Evolutionary conservation across 163 green algal species (phyloP), one percentile per base, ranked within the genome.

Genomic region (Scenedesmus sp.): DNA sequence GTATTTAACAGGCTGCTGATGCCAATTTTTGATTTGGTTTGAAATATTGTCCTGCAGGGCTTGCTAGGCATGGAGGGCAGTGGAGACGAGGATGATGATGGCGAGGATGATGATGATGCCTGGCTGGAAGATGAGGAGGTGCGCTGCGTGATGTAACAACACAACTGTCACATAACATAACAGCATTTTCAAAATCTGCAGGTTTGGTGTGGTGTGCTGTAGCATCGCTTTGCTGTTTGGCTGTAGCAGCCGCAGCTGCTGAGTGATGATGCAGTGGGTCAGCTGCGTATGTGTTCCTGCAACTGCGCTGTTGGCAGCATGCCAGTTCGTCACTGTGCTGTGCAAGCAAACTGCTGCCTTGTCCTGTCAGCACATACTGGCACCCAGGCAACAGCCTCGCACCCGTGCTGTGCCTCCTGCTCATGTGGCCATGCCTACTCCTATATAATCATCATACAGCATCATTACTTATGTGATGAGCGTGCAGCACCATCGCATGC

Each of bases 41-140:
- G 0, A 23, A 23, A 3, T 79, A 23, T 46, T 52, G 70, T 79
- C 23, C 70, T 79, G 70, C 70, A 79, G 70, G 70, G 70, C 23
- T 15, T 79, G 70, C 77, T 62, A 3, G 77, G 59, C 13, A n/a
- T 83, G 34, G 77, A 85, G 34, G 77, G 52, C 46, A 62, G 77
- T n/a, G 77, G 59, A 34, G 77, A 26, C n/a, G 77, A n/a, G 23
- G 77, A 57, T 1, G 77, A n/a, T n/a, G 52, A 59, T n/a, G 76
- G 56, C 15, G 76, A 84, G 18, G 76, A 84, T n/a, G 76, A 84
- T 12, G 76, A 84, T 56, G 76, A 84, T 18, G 26, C 26, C 46
- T 85, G 77, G 77, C 46, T 85, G 34, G 77, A 62, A 9, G 77
- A 85, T n/a, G 77, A 85, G 77, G 70, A 79, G 70, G 70, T 79